Evolutionary conservation across 768 basidiomycete genomes (phyloP).

Genomic region (Ramaria rubella): DNA sequence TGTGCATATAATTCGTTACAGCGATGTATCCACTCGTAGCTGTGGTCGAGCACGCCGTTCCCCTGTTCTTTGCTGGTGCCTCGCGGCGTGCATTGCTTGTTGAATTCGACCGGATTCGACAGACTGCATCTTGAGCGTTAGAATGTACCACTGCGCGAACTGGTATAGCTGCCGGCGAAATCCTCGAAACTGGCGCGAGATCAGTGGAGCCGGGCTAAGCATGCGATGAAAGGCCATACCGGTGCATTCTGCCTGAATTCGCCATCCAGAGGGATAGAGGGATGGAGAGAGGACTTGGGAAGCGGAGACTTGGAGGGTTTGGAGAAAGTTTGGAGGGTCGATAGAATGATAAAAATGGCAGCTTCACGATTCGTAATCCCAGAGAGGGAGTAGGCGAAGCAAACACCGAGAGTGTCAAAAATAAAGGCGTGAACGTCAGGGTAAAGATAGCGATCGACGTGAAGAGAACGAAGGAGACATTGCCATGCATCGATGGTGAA

Average conservation of each 20-base stretch:
- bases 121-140: background rate
- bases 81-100: background rate
- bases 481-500: conserved; percentile 1
- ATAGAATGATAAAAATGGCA: background rate
- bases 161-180: background rate
- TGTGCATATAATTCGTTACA: background rate
- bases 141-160: background rate
- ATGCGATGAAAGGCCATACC: background rate
- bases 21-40: background rate
- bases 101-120: background rate
- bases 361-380: background rate
- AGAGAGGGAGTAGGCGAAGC: background rate
- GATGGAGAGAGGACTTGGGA: background rate
- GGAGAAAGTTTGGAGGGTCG: background rate
- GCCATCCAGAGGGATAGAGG: background rate
- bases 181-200: background rate
- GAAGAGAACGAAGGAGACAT: background rate
- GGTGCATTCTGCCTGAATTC: background rate
- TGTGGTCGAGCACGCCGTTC: background rate
- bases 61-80: background rate
- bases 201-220: background rate
- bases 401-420: background rate
- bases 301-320: background rate
- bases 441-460: background rate
- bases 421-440: background rate